A percentile compares a stretch with the other conserved stretches of the same genome.
phyloP scores from a whole-genome alignment of 768 basidiomycete species.

The Rhizopogon rudus region DNA sequence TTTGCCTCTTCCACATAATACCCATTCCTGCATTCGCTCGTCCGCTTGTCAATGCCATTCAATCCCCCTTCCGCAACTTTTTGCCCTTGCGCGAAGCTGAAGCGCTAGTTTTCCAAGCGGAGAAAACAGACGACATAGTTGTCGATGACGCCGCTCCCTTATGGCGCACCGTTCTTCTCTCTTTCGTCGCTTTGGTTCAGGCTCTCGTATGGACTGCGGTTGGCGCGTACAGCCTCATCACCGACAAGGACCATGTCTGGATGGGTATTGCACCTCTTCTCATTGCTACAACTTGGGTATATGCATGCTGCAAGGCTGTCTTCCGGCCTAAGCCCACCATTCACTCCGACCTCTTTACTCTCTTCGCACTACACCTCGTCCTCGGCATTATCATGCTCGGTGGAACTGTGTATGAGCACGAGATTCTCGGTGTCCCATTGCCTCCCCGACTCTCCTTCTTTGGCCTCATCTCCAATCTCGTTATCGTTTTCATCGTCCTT shows the following conservation, averaged over 20 bases:
- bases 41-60: constrained; percentile 15
- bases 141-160: constrained; percentile 31
- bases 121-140: neutral
- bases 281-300: constrained; percentile 59
- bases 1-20: constrained; percentile 36
- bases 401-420: constrained; percentile 48
- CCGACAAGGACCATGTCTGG: constrained; percentile 31
- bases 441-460: constrained; percentile 26
- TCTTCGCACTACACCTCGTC: constrained; percentile 48
- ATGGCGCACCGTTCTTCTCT: constrained; percentile 59
- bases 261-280: constrained; percentile 38
- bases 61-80: constrained; percentile 31
- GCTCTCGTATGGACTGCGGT: constrained; percentile 54
- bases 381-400: constrained; percentile 46
- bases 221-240: constrained; percentile 47
- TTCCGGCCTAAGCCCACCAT: constrained; percentile 49
- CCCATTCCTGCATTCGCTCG: constrained; percentile 17
- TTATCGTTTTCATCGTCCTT: constrained; percentile 38
- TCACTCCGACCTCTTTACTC: constrained; percentile 56
- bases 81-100: constrained; percentile 55
- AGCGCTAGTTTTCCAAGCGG: constrained; percentile 29
- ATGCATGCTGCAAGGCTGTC: constrained; percentile 53
- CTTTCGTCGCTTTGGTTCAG: constrained; percentile 50
- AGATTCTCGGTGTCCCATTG: constrained; percentile 37
- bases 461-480: constrained; percentile 36